These are phyloP conservation scores for Beta lomatogona DNA, from an alignment of 179 eudicot species.

Conservation along the genomic window DNA sequence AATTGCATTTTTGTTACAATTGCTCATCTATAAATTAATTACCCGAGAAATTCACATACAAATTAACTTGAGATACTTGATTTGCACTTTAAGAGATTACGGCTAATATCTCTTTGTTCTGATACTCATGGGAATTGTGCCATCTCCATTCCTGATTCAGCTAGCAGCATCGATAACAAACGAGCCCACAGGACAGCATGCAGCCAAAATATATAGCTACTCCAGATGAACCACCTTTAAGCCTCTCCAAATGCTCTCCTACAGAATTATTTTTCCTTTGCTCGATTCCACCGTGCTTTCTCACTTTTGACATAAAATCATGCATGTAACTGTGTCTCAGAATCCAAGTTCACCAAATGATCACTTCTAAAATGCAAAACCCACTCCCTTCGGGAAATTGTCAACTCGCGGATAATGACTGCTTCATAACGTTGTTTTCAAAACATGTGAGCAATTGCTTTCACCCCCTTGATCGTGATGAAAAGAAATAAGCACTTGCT, in stretches of 20 bases:
- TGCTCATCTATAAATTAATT: background rate
- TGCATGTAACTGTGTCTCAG: background rate
- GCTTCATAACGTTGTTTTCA: background rate
- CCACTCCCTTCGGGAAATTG: background rate
- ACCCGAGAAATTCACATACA: background rate
- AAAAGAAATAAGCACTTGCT: background rate
- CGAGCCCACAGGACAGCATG: background rate
- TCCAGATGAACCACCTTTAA: background rate
- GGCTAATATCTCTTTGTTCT: background rate
- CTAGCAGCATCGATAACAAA: background rate
- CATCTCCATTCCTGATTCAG: background rate
- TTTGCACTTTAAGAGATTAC: background rate
- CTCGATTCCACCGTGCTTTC: conserved; percentile 3
- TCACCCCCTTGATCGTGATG: background rate
- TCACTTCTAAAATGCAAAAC: background rate
- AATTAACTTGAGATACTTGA: background rate
- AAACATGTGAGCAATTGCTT: background rate
- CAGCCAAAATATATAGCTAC: background rate
- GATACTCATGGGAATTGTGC: background rate
- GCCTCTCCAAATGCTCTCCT: background rate
- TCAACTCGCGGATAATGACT: background rate
- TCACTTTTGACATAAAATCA: background rate
- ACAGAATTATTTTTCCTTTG: background rate
- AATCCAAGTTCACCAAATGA: background rate
- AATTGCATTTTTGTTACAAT: conserved; percentile 11